Evolutionary conservation across 108 stramenopile genomes (phyloP).

Genomic region (Schizochytrium sp.): DNA sequence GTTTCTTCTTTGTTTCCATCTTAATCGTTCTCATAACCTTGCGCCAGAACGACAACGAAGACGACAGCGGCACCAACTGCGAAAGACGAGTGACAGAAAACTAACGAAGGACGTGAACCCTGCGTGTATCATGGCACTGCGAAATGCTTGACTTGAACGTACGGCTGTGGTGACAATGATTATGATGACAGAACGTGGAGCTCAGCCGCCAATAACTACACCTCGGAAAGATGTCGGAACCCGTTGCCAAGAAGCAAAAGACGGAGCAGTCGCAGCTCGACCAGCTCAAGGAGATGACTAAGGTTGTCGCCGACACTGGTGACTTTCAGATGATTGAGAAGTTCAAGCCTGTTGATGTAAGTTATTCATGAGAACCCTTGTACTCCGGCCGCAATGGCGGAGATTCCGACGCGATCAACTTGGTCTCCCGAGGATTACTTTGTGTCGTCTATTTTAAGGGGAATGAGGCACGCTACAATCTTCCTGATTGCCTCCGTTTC

Average conservation of each 20-base stretch:
- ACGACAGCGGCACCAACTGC: no score
- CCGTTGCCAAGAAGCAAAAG: conserved; percentile 59
- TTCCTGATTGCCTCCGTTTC: no score
- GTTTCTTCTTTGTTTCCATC: no score
- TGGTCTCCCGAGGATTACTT: no score
- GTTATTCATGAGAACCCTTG: neutral
- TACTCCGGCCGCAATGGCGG: no score
- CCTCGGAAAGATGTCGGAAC: conserved; percentile 52
- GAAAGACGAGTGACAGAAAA: neutral
- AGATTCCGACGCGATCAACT: neutral
- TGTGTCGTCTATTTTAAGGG: no score
- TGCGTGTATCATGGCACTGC: no score
- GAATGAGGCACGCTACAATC: no score
- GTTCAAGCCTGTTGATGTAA: conserved; percentile 60
- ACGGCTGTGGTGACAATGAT: neutral
- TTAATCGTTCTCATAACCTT: no score
- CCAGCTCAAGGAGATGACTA: conserved; percentile 82
- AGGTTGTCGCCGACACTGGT: conserved; percentile 86
- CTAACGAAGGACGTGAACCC: no score
- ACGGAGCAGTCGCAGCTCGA: conserved; percentile 72
- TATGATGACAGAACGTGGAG: neutral
- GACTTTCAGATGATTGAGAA: conserved; percentile 70
- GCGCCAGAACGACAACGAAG: no score
- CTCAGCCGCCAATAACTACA: neutral
- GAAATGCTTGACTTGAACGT: neutral